These are phyloP conservation scores for Colletotrichum eremochloae DNA, from an alignment of 2,329 filamentous ascomycete genomes.

Conservation along the genomic window DNA sequence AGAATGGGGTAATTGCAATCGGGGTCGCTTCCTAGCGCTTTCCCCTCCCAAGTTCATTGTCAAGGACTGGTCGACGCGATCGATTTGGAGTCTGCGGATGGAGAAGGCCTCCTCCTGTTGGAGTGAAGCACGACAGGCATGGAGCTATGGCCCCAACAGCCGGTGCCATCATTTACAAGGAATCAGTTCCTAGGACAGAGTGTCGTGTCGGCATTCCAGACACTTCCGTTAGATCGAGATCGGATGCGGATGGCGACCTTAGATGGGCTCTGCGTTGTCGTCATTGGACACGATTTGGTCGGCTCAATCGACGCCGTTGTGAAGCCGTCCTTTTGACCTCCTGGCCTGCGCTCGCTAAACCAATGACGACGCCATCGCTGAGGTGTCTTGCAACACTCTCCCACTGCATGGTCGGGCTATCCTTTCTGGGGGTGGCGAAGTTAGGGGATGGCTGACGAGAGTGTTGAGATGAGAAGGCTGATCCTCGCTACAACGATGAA, in stretches of 20 bases:
- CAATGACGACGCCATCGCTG: slow-evolving; percentile 4
- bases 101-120: not conserved
- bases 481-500: not conserved
- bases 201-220: slow-evolving; percentile 30
- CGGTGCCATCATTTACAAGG: slow-evolving; percentile 10
- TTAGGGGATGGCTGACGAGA: slow-evolving; percentile 1
- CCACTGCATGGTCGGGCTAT: not conserved
- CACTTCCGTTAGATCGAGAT: slow-evolving; percentile 33
- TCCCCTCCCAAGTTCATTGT: not conserved
- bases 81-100: slow-evolving; percentile 10
- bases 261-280: not conserved
- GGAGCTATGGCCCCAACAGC: not conserved
- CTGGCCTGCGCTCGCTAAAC: not conserved
- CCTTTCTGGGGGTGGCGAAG: not conserved
- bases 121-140: not conserved
- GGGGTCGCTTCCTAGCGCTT: not conserved
- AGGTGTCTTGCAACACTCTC: not conserved
- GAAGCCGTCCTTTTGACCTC: not conserved
- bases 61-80: not conserved
- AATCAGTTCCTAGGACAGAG: not conserved
- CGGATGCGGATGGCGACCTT: slow-evolving; percentile 19
- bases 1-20: not conserved
- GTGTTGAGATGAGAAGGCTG: not conserved
- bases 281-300: slow-evolving; percentile 1
- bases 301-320: not conserved